Evolutionary conservation across 352 stramenopile genomes (phyloP), one percentile per base, ranked within the genome.

Genomic region (Globisporangium polare): DNA sequence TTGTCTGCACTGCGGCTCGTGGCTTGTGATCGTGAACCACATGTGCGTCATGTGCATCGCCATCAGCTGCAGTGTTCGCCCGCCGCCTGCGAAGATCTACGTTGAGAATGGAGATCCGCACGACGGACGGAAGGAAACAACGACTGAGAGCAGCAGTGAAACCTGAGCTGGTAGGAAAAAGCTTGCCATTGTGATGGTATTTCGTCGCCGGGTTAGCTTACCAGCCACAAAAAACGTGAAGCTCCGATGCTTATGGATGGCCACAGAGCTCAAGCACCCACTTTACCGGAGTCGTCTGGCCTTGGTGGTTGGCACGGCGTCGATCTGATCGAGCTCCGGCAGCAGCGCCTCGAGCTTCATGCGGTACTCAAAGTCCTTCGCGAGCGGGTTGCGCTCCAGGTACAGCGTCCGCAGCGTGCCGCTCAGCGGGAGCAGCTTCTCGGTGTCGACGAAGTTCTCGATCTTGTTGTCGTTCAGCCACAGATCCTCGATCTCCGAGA

Each of bases 321-420:
- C 96, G 76, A 99, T 98, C 68, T 99, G 93, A 15, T 88, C 86
- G 24, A 99, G 79, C n/a, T 80, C 77, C 3, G 95, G 93, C 42
- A 98, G 72, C 39, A 93, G 74, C 60, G 88, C 74, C 45, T 94
- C 85, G 26, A 99, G 64, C 63, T 89, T 96, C 69, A 96, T 98
- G 35, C 96, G 78, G 83, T 99, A 99, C 68, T 98, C 94, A 77
- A 97, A 98, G 66, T 93, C 86, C 63, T 72, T 73, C 33, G 92
- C 87, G 9, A 99, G 67, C 33, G 95, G 94, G 61, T 99, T 99
- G 66, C 96, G 95, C 68, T 99, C 96, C 47, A 99, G 71, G 65
- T 99, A 99, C 17, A 99, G 74, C 31, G 88, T 98, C 22, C 94
- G 80, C 62, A 99, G 76, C 27, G 62, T 77, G 3, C 77, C 78